These are phyloP conservation scores for Pseudonectria foliicola DNA, from an alignment of 2,329 filamentous ascomycete species.

Conservation along the genomic window DNA sequence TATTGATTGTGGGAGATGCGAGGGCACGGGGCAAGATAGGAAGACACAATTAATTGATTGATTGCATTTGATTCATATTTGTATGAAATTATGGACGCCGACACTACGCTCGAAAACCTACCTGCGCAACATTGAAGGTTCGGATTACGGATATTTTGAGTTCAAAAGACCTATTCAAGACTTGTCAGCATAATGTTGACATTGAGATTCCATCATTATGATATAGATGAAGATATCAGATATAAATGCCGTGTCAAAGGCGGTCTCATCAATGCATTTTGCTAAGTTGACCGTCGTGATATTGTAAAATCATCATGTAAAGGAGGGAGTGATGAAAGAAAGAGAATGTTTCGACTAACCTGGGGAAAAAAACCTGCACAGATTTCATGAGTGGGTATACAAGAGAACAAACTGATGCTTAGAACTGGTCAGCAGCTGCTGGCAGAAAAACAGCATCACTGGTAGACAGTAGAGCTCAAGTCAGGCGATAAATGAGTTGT, in stretches of 20 bases:
- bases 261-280: slow-evolving; percentile 40
- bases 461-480: slow-evolving; percentile 13
- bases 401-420: slow-evolving; percentile 2
- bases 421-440: slow-evolving; percentile 17
- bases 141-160: too few relatives aligned
- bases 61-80: too few relatives aligned
- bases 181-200: slow-evolving; percentile 3
- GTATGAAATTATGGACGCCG: too few relatives aligned
- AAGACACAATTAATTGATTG: too few relatives aligned
- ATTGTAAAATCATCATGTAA: slow-evolving; percentile 35
- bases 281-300: slow-evolving; percentile 45
- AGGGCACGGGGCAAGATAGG: too few relatives aligned
- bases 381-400: neutral
- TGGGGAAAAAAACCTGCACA: neutral
- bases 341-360: slow-evolving; percentile 20
- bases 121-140: too few relatives aligned
- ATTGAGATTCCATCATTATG: slow-evolving; percentile 8
- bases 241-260: slow-evolving; percentile 38
- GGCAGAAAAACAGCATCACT: slow-evolving; percentile 10
- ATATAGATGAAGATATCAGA: slow-evolving; percentile 15
- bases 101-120: too few relatives aligned
- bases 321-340: neutral
- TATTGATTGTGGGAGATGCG: too few relatives aligned
- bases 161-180: too few relatives aligned
- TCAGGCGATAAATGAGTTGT: slow-evolving; percentile 32